These are phyloP conservation scores for Apostasia ramifera DNA, from an alignment of 106 monocot species.

Conservation along the genomic window DNA sequence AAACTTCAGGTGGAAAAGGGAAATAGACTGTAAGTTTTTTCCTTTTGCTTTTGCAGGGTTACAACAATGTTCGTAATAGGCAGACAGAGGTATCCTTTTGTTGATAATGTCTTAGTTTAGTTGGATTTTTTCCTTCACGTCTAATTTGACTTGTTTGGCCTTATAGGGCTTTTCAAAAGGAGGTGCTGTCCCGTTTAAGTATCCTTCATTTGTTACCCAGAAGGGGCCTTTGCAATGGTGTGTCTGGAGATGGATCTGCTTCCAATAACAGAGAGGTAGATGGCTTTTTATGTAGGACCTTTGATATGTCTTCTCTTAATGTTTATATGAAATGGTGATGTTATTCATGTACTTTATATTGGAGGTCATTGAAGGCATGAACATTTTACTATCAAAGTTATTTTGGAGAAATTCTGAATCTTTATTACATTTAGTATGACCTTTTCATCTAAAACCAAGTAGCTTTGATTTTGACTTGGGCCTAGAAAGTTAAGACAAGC, in stretches of 20 bases:
- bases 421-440: background rate
- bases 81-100: too few species aligned
- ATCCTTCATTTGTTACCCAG: background rate
- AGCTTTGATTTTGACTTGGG: background rate
- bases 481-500: too few species aligned
- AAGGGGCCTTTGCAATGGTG: slow-evolving; percentile 12
- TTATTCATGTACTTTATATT: background rate
- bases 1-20: too few species aligned
- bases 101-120: too few species aligned
- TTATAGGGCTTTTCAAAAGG: background rate
- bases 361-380: background rate
- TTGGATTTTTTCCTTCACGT: too few species aligned
- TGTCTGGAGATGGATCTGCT: slow-evolving; percentile 2
- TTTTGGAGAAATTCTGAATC: background rate
- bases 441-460: too few species aligned
- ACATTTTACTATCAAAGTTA: background rate
- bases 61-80: too few species aligned
- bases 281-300: background rate
- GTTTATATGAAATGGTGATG: background rate
- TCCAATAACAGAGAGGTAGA: slow-evolving; percentile 6
- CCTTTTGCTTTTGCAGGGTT: too few species aligned
- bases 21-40: too few species aligned
- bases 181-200: background rate
- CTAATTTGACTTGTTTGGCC: background rate
- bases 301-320: background rate